These are phyloP conservation scores for Grammothele lineata DNA, from an alignment of 768 basidiomycete genomes.

Conservation along the genomic window DNA sequence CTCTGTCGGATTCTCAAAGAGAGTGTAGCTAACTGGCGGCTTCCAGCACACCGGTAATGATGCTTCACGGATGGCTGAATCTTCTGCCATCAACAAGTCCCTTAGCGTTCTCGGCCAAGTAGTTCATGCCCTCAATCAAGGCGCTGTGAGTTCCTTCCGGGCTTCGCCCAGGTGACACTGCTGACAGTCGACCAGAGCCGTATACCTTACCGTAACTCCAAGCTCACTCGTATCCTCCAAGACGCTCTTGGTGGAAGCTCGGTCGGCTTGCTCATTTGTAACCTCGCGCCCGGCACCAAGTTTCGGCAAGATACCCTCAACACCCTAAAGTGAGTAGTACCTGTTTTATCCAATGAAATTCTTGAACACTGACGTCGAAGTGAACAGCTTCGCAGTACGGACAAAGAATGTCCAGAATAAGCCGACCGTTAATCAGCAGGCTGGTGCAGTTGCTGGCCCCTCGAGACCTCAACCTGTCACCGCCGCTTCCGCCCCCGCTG, in stretches of 20 bases:
- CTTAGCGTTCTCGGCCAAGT: conserved; percentile 85
- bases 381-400: conserved; percentile 65
- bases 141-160: conserved; percentile 41
- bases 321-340: conserved; percentile 67
- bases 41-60: conserved; percentile 77
- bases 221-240: conserved; percentile 85
- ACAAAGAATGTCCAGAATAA: conserved; percentile 87
- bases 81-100: conserved; percentile 86
- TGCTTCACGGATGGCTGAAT: conserved; percentile 82
- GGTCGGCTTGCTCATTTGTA: conserved; percentile 79
- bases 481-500: too few species aligned
- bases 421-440: conserved; percentile 68
- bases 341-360: neutral
- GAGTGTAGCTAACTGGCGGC: too few species aligned
- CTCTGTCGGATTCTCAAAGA: too few species aligned
- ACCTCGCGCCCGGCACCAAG: conserved; percentile 77
- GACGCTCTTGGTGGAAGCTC: conserved; percentile 84
- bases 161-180: neutral
- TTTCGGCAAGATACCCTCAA: conserved; percentile 87
- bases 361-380: neutral
- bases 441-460: conserved; percentile 1
- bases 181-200: conserved; percentile 44
- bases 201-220: conserved; percentile 88
- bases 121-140: conserved; percentile 76
- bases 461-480: conserved; percentile 41